These are phyloP conservation scores for Talinum fruticosum DNA, from an alignment of 148 eudicot species.

Conservation along the genomic window DNA sequence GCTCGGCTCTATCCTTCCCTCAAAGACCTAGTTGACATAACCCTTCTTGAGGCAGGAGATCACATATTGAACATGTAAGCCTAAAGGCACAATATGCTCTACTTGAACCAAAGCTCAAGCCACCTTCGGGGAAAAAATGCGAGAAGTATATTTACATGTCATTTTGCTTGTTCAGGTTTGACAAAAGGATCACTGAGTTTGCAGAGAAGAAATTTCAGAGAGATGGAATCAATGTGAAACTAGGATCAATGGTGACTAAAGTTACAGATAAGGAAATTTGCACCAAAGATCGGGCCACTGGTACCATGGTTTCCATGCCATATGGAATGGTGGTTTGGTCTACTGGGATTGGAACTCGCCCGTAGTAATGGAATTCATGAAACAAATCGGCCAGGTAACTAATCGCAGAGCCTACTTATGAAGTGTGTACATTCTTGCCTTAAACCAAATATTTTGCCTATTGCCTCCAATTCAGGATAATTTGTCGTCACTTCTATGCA, in stretches of 20 bases:
- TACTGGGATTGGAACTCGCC: slow-evolving; percentile 69
- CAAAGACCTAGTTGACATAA: slow-evolving; percentile 45
- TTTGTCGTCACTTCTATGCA: no score
- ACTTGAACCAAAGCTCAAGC: background rate
- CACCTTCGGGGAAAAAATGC: background rate
- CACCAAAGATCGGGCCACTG: slow-evolving; percentile 36
- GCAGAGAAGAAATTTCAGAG: slow-evolving; percentile 59
- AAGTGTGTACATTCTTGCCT: background rate
- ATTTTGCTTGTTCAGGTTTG: slow-evolving; percentile 41
- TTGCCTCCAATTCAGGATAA: no score
- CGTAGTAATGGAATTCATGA: slow-evolving; percentile 60
- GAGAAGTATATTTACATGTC: background rate
- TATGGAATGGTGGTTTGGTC: slow-evolving; percentile 77
- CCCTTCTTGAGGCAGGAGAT: slow-evolving; percentile 61
- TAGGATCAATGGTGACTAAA: slow-evolving; percentile 44
- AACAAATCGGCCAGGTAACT: slow-evolving; percentile 49
- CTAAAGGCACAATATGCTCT: background rate
- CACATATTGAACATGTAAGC: slow-evolving; percentile 67
- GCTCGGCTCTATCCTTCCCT: slow-evolving; percentile 46
- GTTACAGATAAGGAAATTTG: slow-evolving; percentile 44
- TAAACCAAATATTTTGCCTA: background rate
- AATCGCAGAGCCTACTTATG: background rate
- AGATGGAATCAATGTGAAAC: slow-evolving; percentile 56
- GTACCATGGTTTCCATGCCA: slow-evolving; percentile 38
- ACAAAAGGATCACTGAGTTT: slow-evolving; percentile 60